Evolutionary conservation across 1,284 basidiomycete genomes (phyloP).

Genomic region (Malassezia psittaci): DNA sequence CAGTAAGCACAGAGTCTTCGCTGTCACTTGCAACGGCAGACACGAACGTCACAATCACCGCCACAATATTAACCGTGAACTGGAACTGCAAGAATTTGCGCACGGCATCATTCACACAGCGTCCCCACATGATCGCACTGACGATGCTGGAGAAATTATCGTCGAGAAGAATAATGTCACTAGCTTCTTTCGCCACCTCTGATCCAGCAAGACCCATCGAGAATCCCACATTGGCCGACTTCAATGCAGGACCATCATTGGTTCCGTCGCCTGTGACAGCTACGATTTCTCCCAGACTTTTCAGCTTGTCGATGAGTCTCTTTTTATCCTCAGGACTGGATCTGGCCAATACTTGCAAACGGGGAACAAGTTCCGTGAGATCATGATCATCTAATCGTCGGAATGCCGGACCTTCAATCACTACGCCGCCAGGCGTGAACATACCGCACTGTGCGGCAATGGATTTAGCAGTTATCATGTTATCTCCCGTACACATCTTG

Average conservation of each 20-base stretch:
- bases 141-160: slow-evolving; percentile 93
- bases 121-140: slow-evolving; percentile 96
- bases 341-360: slow-evolving; percentile 64
- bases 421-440: slow-evolving; percentile 77
- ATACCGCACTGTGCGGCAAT: slow-evolving; percentile 94
- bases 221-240: slow-evolving; percentile 54
- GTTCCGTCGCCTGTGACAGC: slow-evolving; percentile 97
- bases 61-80: slow-evolving; percentile 88
- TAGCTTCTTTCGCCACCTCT: slow-evolving; percentile 97
- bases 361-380: slow-evolving; percentile 53
- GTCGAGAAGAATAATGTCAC: slow-evolving; percentile 91
- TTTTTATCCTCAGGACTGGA: slow-evolving; percentile 96
- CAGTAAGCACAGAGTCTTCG: slow-evolving; percentile 76
- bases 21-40: slow-evolving; percentile 69
- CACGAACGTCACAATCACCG: slow-evolving; percentile 85
- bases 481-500: slow-evolving; percentile 99
- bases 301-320: slow-evolving; percentile 76
- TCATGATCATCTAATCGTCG: slow-evolving; percentile 52
- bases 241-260: slow-evolving; percentile 92
- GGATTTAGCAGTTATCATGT: slow-evolving; percentile 72
- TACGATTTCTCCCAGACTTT: slow-evolving; percentile 78
- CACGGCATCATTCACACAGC: slow-evolving; percentile 93
- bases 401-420: slow-evolving; percentile 86
- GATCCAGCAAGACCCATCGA: slow-evolving; percentile 95
- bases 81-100: slow-evolving; percentile 98